A percentile compares a stretch with the other conserved stretches of the same genome.
Evolutionary conservation across 148 eudicot genomes (phyloP).

Genomic region (Camellia sinensis): DNA sequence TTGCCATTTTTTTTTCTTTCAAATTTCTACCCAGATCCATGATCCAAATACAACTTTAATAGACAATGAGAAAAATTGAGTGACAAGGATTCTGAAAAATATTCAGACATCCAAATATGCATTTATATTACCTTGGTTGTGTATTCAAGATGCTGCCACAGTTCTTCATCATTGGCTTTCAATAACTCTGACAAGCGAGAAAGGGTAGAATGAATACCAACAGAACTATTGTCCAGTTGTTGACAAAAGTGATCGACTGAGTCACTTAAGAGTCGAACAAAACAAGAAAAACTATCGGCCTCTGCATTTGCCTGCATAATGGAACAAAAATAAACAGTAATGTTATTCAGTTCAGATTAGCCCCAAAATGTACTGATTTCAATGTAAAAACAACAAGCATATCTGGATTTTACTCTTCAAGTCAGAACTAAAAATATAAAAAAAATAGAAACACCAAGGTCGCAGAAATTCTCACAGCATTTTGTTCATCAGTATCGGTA

Average conservation of each 20-base stretch:
- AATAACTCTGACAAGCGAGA: slow-evolving; percentile 46
- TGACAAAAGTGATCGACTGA: slow-evolving; percentile 72
- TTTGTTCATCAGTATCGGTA: slow-evolving; percentile 50
- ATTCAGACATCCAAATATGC: background rate
- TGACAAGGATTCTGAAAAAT: background rate
- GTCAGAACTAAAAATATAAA: background rate
- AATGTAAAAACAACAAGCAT: background rate
- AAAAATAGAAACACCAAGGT: background rate
- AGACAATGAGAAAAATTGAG: too few relatives aligned
- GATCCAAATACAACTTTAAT: too few relatives aligned
- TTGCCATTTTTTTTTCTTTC: too few relatives aligned
- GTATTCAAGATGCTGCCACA: slow-evolving; percentile 65
- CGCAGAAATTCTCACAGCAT: slow-evolving; percentile 47
- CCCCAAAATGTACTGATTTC: background rate
- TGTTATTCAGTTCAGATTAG: background rate
- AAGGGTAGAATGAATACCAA: slow-evolving; percentile 72
- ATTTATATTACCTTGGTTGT: slow-evolving; percentile 40
- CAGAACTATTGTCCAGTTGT: slow-evolving; percentile 54
- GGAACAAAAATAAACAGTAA: background rate
- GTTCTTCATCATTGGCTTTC: slow-evolving; percentile 51
- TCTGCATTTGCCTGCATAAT: slow-evolving; percentile 53
- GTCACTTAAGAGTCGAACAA: slow-evolving; percentile 57
- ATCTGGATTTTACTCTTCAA: background rate
- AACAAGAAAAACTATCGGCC: slow-evolving; percentile 68
- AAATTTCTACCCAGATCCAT: too few relatives aligned